Percentiles rank a stretch among this genome's conserved stretches.
phyloP scores from a whole-genome alignment of 257 asterid genomes.

The Osmanthus fragrans region DNA sequence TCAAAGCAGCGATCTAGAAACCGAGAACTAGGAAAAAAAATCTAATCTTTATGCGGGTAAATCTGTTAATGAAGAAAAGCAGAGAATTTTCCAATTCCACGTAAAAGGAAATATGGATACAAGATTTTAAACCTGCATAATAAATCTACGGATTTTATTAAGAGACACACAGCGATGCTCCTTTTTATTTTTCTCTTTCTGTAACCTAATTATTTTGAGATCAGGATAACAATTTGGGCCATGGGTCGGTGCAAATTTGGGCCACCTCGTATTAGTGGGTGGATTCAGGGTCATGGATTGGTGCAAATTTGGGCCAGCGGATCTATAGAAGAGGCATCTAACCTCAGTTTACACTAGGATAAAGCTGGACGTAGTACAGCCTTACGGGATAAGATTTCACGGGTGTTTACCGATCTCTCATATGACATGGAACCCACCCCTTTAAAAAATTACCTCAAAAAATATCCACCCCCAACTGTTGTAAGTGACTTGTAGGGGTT shows the following conservation, averaged over 20 bases:
- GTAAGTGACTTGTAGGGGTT: no score
- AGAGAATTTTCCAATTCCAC: slow-evolving; percentile 20
- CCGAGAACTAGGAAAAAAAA: not conserved
- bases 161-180: slow-evolving; percentile 11
- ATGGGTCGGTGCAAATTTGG: not conserved
- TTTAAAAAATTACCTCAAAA: no score
- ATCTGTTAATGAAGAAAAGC: not conserved
- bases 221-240: not conserved
- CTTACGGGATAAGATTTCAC: no score
- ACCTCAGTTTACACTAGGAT: no score
- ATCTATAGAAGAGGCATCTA: no score
- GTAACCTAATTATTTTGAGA: not conserved
- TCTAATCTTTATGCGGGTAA: not conserved
- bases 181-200: not conserved
- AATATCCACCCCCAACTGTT: no score
- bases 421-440: no score
- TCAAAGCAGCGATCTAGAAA: not conserved
- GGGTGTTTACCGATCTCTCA: no score
- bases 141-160: not conserved
- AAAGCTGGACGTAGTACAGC: no score
- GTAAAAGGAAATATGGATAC: slow-evolving; percentile 17
- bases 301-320: not conserved
- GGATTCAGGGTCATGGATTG: not conserved
- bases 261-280: not conserved
- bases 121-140: slow-evolving; percentile 22